phyloP scores from a whole-genome alignment of 2,329 filamentous ascomycete species.

The Raffaelea albimanens region DNA sequence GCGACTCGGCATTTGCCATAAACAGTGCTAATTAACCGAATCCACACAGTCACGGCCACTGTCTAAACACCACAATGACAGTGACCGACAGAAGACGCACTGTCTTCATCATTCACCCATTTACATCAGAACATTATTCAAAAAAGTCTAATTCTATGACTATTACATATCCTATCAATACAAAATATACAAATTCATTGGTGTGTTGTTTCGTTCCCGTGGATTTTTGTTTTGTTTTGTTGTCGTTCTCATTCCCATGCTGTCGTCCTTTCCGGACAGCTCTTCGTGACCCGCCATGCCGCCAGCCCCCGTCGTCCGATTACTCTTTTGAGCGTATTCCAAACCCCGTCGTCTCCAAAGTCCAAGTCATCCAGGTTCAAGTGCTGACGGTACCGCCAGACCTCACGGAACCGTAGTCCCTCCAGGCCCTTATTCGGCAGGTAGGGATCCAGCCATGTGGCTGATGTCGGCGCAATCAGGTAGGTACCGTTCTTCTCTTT shows the following conservation, averaged over 20 bases:
- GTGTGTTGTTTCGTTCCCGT: too few relatives aligned
- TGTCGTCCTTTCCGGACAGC: slow-evolving; percentile 26
- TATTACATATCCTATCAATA: too few relatives aligned
- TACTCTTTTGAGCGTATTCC: slow-evolving; percentile 59
- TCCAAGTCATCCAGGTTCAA: slow-evolving; percentile 74
- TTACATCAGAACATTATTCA: too few relatives aligned
- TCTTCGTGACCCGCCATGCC: slow-evolving; percentile 57
- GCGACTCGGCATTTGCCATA: too few relatives aligned
- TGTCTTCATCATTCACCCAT: too few relatives aligned
- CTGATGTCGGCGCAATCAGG: slow-evolving; percentile 64
- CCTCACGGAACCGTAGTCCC: slow-evolving; percentile 55
- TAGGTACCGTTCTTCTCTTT: slow-evolving; percentile 57
- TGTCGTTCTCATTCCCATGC: background rate
- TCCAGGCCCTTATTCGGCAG: slow-evolving; percentile 48
- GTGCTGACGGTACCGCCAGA: slow-evolving; percentile 60
- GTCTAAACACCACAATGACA: too few relatives aligned
- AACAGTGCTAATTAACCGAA: too few relatives aligned
- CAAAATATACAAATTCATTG: too few relatives aligned
- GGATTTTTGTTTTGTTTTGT: background rate
- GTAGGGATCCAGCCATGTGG: slow-evolving; percentile 59
- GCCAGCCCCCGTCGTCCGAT: slow-evolving; percentile 53
- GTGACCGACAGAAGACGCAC: too few relatives aligned
- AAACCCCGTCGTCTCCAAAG: slow-evolving; percentile 67
- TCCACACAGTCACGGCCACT: too few relatives aligned
- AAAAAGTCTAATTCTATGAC: too few relatives aligned